Conservation (phyloP, 2,329 filamentous ascomycete species). For the Neonectria neomacrospora region DNA sequence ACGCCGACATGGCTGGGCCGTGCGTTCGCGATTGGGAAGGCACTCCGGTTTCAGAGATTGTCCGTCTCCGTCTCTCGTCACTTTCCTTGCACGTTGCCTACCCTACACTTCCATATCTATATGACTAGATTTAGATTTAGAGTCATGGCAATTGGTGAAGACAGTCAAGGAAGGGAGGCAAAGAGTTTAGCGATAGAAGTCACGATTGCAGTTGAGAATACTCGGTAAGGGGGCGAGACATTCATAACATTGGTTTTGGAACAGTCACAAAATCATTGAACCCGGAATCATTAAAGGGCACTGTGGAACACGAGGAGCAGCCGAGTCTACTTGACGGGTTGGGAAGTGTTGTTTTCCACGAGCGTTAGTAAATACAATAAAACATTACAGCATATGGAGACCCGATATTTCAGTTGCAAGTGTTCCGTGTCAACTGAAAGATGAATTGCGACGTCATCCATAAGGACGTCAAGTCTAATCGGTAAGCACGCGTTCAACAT, state of each 20-base stretch:
- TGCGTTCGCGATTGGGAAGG: conserved; percentile 4
- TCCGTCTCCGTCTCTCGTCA: conserved; percentile 34
- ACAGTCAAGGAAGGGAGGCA: background rate
- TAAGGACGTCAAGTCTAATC: background rate
- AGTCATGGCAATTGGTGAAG: background rate
- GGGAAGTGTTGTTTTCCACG: too few relatives aligned
- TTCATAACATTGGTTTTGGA: too few relatives aligned
- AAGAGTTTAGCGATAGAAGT: background rate
- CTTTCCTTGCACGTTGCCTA: conserved; percentile 7
- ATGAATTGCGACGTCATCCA: too few relatives aligned
- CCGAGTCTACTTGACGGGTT: too few relatives aligned
- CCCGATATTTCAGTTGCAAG: too few relatives aligned
- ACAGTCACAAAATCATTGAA: too few relatives aligned
- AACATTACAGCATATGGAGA: too few relatives aligned
- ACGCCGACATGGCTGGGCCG: conserved; percentile 9
- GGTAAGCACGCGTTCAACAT: background rate
- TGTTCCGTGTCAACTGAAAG: too few relatives aligned
- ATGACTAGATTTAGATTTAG: background rate
- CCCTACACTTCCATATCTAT: conserved; percentile 24
- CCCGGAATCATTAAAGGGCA: too few relatives aligned
- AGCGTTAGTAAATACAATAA: too few relatives aligned
- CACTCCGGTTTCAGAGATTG: conserved; percentile 35
- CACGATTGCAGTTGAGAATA: background rate
- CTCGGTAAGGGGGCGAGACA: too few relatives aligned
- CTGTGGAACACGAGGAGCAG: too few relatives aligned